Conservation (phyloP, 257 asterid genomes). For the Forsythia suspensa region DNA sequence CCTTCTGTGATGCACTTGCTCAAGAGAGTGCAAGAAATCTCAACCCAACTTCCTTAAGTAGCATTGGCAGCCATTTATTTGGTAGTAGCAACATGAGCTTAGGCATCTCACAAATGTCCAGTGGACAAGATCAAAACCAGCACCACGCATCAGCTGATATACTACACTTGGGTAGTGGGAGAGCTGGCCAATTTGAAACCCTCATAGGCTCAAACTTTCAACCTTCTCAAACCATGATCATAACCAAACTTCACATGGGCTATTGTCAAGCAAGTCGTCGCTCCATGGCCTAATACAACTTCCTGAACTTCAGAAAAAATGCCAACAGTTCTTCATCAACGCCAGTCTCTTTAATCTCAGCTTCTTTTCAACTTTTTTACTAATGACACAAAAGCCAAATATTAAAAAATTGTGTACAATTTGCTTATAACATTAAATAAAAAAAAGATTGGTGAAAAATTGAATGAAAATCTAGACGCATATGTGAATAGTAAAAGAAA, state of each 20-base stretch:
- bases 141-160: slow-evolving; percentile 28
- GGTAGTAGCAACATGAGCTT: slow-evolving; percentile 27
- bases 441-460: too few species aligned
- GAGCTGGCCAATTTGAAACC: slow-evolving; percentile 42
- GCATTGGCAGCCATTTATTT: slow-evolving; percentile 47
- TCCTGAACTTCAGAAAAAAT: slow-evolving; percentile 50
- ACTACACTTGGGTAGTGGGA: slow-evolving; percentile 29
- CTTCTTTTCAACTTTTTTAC: slow-evolving; percentile 38
- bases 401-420: too few species aligned
- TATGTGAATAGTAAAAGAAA: too few species aligned
- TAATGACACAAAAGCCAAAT: too few species aligned
- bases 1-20: slow-evolving; percentile 84
- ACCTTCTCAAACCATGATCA: slow-evolving; percentile 32
- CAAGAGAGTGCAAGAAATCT: slow-evolving; percentile 68
- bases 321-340: slow-evolving; percentile 32
- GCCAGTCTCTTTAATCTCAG: slow-evolving; percentile 51
- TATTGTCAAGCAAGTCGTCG: slow-evolving; percentile 38
- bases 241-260: slow-evolving; percentile 39
- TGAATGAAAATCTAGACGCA: too few species aligned
- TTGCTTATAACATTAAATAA: too few species aligned
- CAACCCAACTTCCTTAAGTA: slow-evolving; percentile 44
- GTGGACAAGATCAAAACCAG: slow-evolving; percentile 29
- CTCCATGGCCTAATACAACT: slow-evolving; percentile 63
- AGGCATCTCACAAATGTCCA: slow-evolving; percentile 47
- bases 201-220: slow-evolving; percentile 37